phyloP scores from a whole-genome alignment of 495 filamentous ascomycete genomes.

The Penicillium coprophilum region DNA sequence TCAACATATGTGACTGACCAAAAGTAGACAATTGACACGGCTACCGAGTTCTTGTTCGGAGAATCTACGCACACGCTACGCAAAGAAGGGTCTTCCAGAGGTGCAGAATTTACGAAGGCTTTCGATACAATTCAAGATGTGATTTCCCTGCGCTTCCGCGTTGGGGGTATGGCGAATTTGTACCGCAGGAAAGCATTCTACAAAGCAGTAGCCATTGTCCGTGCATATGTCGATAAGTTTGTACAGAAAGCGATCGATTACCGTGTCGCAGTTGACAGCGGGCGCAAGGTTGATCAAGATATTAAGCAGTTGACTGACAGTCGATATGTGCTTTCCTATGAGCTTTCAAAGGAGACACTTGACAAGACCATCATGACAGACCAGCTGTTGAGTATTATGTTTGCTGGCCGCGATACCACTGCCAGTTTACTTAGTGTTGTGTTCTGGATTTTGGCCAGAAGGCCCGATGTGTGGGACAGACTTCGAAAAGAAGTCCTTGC shows the following conservation, averaged over 20 bases:
- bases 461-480: constrained; percentile 42
- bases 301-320: neutral
- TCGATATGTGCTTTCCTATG: constrained; percentile 22
- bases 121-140: constrained; percentile 12
- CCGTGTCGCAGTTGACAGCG: constrained; percentile 6
- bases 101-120: constrained; percentile 10
- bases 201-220: neutral
- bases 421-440: constrained; percentile 52
- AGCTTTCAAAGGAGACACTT: constrained; percentile 17
- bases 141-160: constrained; percentile 3
- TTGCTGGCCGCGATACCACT: constrained; percentile 62
- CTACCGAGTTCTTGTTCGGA: constrained; percentile 74
- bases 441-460: constrained; percentile 53
- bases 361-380: constrained; percentile 16
- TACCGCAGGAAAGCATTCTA: neutral
- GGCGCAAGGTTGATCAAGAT: neutral
- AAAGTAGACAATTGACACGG: constrained; percentile 61
- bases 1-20: constrained; percentile 3
- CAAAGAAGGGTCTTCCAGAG: constrained; percentile 2
- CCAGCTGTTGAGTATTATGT: constrained; percentile 43
- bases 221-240: constrained; percentile 8
- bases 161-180: constrained; percentile 4
- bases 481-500: constrained; percentile 39
- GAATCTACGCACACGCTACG: constrained; percentile 47
- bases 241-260: constrained; percentile 18